Conservation (phyloP, 768 basidiomycete genomes). For the Megacollybia marginata region DNA sequence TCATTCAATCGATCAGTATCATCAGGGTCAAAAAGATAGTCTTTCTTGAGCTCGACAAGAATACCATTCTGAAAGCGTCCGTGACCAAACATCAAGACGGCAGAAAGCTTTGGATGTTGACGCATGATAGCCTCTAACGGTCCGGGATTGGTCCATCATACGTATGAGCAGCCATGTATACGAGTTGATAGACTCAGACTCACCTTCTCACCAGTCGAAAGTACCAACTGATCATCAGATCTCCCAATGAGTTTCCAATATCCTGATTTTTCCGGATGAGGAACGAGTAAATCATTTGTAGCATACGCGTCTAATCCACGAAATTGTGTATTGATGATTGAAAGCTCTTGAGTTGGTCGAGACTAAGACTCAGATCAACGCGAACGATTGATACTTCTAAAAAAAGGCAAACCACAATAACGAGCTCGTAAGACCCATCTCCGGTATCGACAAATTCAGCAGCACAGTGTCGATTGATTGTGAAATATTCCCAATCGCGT, state of each 20-base stretch:
- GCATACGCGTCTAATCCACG: constrained; percentile 25
- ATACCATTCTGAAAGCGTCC: constrained; percentile 26
- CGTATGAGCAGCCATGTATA: too few relatives aligned
- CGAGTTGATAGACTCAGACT: too few relatives aligned
- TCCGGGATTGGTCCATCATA: constrained; percentile 26
- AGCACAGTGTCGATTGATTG: constrained; percentile 11
- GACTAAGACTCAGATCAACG: background rate
- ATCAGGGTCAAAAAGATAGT: background rate
- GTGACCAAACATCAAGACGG: constrained; percentile 27
- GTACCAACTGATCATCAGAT: constrained; percentile 38
- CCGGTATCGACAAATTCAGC: constrained; percentile 23
- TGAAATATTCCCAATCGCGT: constrained; percentile 29
- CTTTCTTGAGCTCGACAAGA: constrained; percentile 20
- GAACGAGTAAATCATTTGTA: constrained; percentile 31
- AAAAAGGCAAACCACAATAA: constrained; percentile 4
- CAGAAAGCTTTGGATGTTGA: constrained; percentile 17
- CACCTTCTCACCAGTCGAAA: constrained; percentile 33
- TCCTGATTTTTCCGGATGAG: constrained; percentile 28
- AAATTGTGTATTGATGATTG: constrained; percentile 22
- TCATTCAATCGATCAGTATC: background rate
- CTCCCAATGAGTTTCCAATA: constrained; percentile 33
- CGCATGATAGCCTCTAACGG: constrained; percentile 31
- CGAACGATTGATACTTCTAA: background rate
- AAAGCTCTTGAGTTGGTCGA: constrained; percentile 3
- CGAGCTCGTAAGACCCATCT: constrained; percentile 5